Evolutionary conservation across 1,139 yeast genomes (phyloP).

Genomic region (Saccharomyces hybrid): DNA sequence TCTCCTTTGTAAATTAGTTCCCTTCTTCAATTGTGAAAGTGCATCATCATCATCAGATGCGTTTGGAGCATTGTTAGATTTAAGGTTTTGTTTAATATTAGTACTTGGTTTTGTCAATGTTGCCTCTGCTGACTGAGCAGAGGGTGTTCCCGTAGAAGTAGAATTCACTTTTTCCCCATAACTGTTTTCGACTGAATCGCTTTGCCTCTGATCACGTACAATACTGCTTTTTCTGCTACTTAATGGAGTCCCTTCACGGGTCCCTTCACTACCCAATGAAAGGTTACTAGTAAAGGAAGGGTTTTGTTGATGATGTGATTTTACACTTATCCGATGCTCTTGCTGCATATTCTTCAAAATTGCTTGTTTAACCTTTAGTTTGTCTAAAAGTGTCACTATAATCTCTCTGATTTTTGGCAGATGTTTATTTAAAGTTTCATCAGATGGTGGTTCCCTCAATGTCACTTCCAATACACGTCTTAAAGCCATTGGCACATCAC

Average conservation of each 20-base stretch:
- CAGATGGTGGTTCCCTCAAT: constrained; percentile 77
- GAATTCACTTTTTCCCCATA: neutral
- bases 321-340: constrained; percentile 12
- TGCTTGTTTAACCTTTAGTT: constrained; percentile 71
- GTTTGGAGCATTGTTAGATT: neutral
- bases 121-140: neutral
- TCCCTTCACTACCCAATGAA: constrained; percentile 2
- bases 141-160: neutral
- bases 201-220: neutral
- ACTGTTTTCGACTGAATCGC: constrained; percentile 1
- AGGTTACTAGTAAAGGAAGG: constrained; percentile 4
- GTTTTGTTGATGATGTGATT: constrained; percentile 9
- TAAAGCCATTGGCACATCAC: constrained; percentile 68
- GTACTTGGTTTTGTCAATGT: neutral
- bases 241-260: constrained; percentile 1
- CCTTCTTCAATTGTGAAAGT: constrained; percentile 66
- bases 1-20: constrained; percentile 75
- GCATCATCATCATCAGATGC: constrained; percentile 42
- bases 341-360: constrained; percentile 34
- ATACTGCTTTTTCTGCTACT: constrained; percentile 3
- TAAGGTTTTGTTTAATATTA: neutral
- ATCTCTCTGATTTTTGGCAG: constrained; percentile 83
- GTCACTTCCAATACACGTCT: constrained; percentile 81
- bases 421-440: constrained; percentile 69
- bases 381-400: constrained; percentile 72